Conservation (phyloP, 2,329 filamentous ascomycete genomes). For the Sporothrix brunneoviolacea region DNA sequence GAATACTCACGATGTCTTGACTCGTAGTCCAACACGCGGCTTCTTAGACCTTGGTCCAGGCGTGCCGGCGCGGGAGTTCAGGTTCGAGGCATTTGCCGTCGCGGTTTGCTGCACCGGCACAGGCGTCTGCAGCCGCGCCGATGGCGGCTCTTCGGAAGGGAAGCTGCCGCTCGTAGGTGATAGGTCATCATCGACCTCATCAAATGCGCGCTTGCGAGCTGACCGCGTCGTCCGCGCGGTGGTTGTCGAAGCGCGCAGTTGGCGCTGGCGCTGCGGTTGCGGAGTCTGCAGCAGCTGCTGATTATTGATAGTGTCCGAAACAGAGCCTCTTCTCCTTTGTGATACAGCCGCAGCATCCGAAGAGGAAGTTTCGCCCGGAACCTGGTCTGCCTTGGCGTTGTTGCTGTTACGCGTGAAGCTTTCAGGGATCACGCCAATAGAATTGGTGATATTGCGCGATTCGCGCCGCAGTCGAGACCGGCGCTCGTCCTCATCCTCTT, state of each 20-base stretch:
- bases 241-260: constrained; percentile 25
- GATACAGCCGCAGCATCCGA: neutral
- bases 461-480: constrained; percentile 23
- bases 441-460: constrained; percentile 30
- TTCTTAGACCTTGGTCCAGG: constrained; percentile 54
- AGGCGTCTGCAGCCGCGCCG: constrained; percentile 17
- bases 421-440: constrained; percentile 26
- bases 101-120: constrained; percentile 3
- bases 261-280: constrained; percentile 10
- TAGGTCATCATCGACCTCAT: constrained; percentile 46
- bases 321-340: constrained; percentile 13
- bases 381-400: neutral
- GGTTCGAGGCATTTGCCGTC: constrained; percentile 1
- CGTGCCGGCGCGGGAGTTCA: constrained; percentile 53
- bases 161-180: constrained; percentile 48
- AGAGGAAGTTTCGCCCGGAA: neutral
- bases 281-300: constrained; percentile 12
- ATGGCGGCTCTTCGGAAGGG: constrained; percentile 23
- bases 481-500: constrained; percentile 21
- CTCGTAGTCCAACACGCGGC: constrained; percentile 53
- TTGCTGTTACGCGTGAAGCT: constrained; percentile 39
- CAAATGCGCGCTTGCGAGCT: constrained; percentile 45
- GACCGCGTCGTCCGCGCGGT: constrained; percentile 42
- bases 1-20: constrained; percentile 63
- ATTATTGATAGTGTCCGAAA: neutral